A percentile compares a stretch with the other conserved stretches of the same genome.
These are phyloP conservation scores for Mortierella sp. DNA, from an alignment of 371 early-diverging fungal species.

Conservation along the genomic window DNA sequence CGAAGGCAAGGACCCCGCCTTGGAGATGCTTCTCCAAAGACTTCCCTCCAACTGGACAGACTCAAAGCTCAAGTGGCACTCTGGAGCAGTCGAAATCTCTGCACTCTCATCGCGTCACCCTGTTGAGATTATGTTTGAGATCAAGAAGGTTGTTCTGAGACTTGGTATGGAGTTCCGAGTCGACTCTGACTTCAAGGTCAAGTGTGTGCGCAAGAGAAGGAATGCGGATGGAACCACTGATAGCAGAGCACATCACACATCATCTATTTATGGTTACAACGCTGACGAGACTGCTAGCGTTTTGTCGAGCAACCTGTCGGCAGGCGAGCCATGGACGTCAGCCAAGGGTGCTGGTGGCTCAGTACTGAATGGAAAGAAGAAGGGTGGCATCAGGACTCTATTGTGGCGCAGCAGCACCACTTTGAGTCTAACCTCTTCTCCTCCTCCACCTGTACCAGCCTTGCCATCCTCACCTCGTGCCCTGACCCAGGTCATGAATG, in stretches of 20 bases:
- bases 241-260: constrained; percentile 24
- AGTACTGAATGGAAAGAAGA: constrained; percentile 42
- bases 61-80: constrained; percentile 78
- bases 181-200: constrained; percentile 80
- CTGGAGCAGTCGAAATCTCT: constrained; percentile 84
- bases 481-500: constrained; percentile 48
- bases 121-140: constrained; percentile 74
- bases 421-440: constrained; percentile 32
- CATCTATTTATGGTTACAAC: constrained; percentile 14
- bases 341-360: constrained; percentile 40
- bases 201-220: constrained; percentile 74
- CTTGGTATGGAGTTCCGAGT: constrained; percentile 82
- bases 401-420: constrained; percentile 52
- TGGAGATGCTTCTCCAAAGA: constrained; percentile 29
- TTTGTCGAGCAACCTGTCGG: constrained; percentile 51
- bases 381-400: constrained; percentile 48
- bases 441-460: constrained; percentile 42
- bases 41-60: constrained; percentile 57
- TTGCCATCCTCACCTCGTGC: constrained; percentile 38
- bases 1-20: constrained; percentile 30
- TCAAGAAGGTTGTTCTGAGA: constrained; percentile 71
- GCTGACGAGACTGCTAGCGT: constrained; percentile 51
- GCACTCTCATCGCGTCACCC: constrained; percentile 83
- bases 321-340: constrained; percentile 48
- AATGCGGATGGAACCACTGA: constrained; percentile 27